Evolutionary conservation across 345 rosid genomes (phyloP), one percentile per base, ranked within the genome.

Genomic region (Salix brachista): DNA sequence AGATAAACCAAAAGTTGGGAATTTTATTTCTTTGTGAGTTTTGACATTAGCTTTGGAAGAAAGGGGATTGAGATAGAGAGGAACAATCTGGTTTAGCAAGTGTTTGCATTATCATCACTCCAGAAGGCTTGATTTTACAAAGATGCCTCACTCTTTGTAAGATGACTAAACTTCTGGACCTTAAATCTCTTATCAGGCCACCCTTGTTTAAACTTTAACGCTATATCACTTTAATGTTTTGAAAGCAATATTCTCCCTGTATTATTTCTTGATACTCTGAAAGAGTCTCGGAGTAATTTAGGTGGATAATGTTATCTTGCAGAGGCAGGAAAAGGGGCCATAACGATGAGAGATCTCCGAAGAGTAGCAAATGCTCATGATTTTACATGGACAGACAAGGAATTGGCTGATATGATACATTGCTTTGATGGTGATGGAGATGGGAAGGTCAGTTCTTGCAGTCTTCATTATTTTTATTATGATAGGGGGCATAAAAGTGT

Each of bases 401-500:
- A 94, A 82, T 82, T 91, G 76, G 81, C 84, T 62, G 89, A 87
- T 86, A 94, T 94, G 98, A 86, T 94, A 76, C 82, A 67, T 75
- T 90, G 80, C 86, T 94, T 92, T 82, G 97, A 94, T 77, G 52
- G 79, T 6, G 84, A 91, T 69, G 79, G 87, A 21, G 93, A 88
- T 83, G 90, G 90, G 72, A 91, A 90, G 97, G 95, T 94, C 41
- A 66, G 81, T 70, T 42, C 34, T 80, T 67, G 32, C 62, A 61
- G 23, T 37, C 8, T 26, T 52, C 18, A 46, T 46, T 42, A 17
- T 71, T 37, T 58, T 56, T 41, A 0, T 41, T 41, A 1, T 41
- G 44, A 41, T 0, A 41, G 12, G 13, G 14, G 44, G 44, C 44
- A 10, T 11, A 41, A 41, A 41, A 10, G 44, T 41, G 9, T 41